Base-by-base conservation (phyloP, 2,329 filamentous ascomycete species). In the Ceratocystis smalleyi region DNA sequence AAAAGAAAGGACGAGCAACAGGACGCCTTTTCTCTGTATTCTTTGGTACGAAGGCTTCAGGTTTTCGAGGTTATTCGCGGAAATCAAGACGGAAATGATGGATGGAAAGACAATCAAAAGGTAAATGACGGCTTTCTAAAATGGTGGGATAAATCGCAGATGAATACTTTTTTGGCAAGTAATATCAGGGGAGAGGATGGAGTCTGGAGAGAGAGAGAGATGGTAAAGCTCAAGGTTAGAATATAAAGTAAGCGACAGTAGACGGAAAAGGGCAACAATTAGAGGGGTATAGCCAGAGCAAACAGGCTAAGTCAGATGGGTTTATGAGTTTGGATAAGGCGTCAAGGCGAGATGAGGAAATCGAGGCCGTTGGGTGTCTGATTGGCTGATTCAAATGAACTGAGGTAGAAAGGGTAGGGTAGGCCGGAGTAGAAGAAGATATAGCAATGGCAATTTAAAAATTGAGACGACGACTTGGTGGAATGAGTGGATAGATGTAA, bases 61-160 rank as follows among this genome's bases (percentile, higher is more conserved):
- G 54, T n/a, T 32, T 57, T 57, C 54, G 54, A 30, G 54, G 27
- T 24, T 32, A 12, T 57, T 57, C 7, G 54, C 54, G 54, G 51
- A 54, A 54, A 54, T 27, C 49, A n/a, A 57, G 22, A 57, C 22
- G 59, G 12, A 24, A 35, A 43, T 43, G 59, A 15, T n/a, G 35
- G 30, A 60, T 43, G 35, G 7, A 43, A 43, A 24, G 32, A 60
- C 57, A 43, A 60, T 43, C 57, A 60, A 22, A 17, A 43, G 57
- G 24, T n/a, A 60, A 32, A 60, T 60, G 57, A 15, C 32, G 57
- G 24, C 57, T 60, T 60, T 43, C 59, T n/a, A 43, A 43, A n/a
- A 61, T 43, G 43, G 59, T 15, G 59, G 24, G 59, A 59, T 24
- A 24, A 43, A 45, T 40, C 32, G 59, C 35, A 32, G 59, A 60